A percentile compares a stretch with the other conserved stretches of the same genome.
These are phyloP conservation scores for Abrus precatorius DNA, from an alignment of 306 rosid species.

Conservation along the genomic window DNA sequence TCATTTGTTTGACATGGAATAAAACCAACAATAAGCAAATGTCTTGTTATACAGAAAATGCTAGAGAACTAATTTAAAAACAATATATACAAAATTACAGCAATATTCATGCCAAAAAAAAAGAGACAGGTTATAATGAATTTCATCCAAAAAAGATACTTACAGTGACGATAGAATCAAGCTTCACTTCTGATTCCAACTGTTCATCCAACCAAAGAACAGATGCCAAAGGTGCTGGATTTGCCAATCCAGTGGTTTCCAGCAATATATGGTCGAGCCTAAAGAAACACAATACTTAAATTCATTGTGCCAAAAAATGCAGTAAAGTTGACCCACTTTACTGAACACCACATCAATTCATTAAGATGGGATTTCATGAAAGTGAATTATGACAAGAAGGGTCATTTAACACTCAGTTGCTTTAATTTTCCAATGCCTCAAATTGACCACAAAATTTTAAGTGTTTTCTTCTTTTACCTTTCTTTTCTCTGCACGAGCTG, in stretches of 20 bases:
- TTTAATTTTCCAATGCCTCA: conserved; percentile 18
- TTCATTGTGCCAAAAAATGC: conserved; percentile 23
- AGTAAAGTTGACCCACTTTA: background rate
- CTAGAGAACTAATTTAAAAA: background rate
- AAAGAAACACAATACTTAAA: conserved; percentile 36
- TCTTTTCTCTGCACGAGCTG: conserved; percentile 92
- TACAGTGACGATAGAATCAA: conserved; percentile 92
- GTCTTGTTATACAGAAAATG: conserved; percentile 1
- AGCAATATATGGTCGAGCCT: conserved; percentile 93
- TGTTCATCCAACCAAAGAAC: conserved; percentile 98
- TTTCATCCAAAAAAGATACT: conserved; percentile 47
- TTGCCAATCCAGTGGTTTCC: conserved; percentile 98
- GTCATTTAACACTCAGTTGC: background rate
- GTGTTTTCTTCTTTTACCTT: conserved; percentile 55
- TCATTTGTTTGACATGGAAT: conserved; percentile 19
- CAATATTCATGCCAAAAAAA: background rate
- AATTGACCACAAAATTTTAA: conserved; percentile 8
- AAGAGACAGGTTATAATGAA: background rate
- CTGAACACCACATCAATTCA: background rate
- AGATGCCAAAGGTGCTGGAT: conserved; percentile 97
- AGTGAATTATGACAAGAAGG: background rate
- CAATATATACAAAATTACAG: conserved; percentile 13
- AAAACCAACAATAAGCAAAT: background rate
- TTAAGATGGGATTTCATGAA: conserved; percentile 20
- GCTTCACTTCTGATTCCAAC: conserved; percentile 83